Evolutionary conservation across 805 yeast species (phyloP), one percentile per base, ranked within the genome.

Genomic region (Jamesozyma rosinii): DNA sequence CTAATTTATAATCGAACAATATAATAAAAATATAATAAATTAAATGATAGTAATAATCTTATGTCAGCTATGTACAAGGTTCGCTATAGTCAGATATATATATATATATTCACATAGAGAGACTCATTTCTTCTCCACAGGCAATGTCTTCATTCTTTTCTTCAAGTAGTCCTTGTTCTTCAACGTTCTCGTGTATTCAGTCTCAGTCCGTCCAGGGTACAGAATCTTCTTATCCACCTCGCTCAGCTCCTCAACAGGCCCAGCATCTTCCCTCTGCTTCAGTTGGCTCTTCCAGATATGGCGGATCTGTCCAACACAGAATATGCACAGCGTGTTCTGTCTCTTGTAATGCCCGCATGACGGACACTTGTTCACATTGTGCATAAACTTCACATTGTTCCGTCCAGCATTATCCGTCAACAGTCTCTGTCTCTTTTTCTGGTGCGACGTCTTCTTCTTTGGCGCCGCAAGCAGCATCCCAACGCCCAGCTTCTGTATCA

Each of bases 321-420:
- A 76, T 94, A 87, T 86, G 66, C 98, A 90, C 54, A 90, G 71
- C 44, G 88, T 79, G 64, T 92, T 95, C 1, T 92, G 79, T 58
- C 96, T 75, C 67, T 90, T 92, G 54, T 77, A 82, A 49, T 84
- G 82, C 36, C 98, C 98, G 68, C 98, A 90, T 0, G 95, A 82
- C 2, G 97, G 97, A 61, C 98, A 90, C 61, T 95, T 76, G 49
- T 83, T 86, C 56, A 92, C 69, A 59, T 85, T 81, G 44, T 79
- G 75, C 50, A 84, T 71, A 40, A 81, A 79, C 61, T 84, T 78
- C 51, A 85, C 69, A 53, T 88, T 92, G 62, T 87, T 90, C 37
- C 43, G 38, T 11, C 37, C 21, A 15, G 44, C 41, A 45, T 77
- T 74, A 10, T 85, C 94, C 3, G 90, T 86, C 51, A 85, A 76